Evolutionary conservation across 345 rosid species (phyloP), one percentile per base, ranked within the genome.

Genomic region (Populus davidiana): DNA sequence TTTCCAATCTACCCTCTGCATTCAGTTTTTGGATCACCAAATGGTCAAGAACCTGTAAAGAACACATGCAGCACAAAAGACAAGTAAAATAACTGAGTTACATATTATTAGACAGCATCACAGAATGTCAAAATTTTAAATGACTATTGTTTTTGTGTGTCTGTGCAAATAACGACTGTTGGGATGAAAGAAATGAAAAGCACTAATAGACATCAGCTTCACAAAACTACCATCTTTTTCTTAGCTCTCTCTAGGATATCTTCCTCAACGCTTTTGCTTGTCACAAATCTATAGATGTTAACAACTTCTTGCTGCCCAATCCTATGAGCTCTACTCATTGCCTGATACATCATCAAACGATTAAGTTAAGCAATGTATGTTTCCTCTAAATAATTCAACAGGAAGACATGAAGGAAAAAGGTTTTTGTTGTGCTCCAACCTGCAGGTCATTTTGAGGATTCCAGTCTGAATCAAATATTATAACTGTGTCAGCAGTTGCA

Each of bases 321-420:
- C 88, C 99, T 90, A 81, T 96, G 99, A 79, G 99, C 99, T 90
- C 98, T 93, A 78, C 99, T 96, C 98, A 96, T 94, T 71, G 99
- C 99, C 99, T 96, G 85, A 79, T 69, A 82, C 66, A 87, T 73
- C 39, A 79, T 59, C 44, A 50, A 23, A 77, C 56, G 47, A 69
- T 59, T 38, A 81, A 68, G 67, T 74, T 13, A 76, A 44, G 44
- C 27, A 56, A 49, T 4, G 36, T 6, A 21, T 6, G 33, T 8
- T 41, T 33, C 54, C 21, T 31, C 71, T 39, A 38, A 50, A 56
- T 17, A 63, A 56, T 69, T 54, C 36, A 56, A 69, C 31, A 3
- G 20, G 43, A 12, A n/a, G 49, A 61, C n/a, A 44, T 20, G 17
- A 61, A 69, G 73, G 67, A 73, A 43, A 68, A 39, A 68, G 67